A percentile compares a stretch with the other conserved stretches of the same genome.
Conservation (phyloP, 176 grass and related monocot genomes). For the Eragrostis curvula region DNA sequence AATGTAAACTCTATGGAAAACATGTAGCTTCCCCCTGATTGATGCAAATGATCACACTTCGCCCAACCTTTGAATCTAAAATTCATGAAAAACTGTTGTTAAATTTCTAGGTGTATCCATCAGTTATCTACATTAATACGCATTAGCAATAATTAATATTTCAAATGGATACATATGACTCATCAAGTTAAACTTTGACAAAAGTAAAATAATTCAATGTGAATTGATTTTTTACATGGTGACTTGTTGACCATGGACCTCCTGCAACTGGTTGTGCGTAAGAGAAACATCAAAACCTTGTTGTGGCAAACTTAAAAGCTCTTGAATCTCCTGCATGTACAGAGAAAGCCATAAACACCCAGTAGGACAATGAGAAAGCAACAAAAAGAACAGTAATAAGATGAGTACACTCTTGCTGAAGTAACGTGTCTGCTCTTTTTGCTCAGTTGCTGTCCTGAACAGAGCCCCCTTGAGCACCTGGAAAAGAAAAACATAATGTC, state of each 20-base stretch:
- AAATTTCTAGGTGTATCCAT: neutral
- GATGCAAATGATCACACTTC: neutral
- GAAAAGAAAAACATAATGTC: conserved; percentile 14
- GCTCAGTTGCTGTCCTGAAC: conserved; percentile 91
- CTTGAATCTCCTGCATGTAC: conserved; percentile 68
- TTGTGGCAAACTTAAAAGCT: conserved; percentile 81
- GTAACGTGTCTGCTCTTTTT: conserved; percentile 93
- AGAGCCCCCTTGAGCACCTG: conserved; percentile 88
- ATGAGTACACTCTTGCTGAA: conserved; percentile 79
- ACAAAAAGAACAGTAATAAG: conserved; percentile 18
- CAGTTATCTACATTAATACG: neutral
- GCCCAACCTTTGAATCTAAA: too few species aligned
- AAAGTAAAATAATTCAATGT: neutral
- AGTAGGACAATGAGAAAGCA: conserved; percentile 17
- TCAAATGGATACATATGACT: neutral
- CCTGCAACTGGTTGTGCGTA: conserved; percentile 75
- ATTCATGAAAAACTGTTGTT: neutral
- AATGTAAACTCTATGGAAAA: neutral
- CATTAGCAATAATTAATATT: neutral
- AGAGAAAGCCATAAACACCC: conserved; percentile 26
- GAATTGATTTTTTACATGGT: conserved; percentile 51
- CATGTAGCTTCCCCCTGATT: neutral
- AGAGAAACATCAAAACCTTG: conserved; percentile 95
- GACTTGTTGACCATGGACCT: conserved; percentile 80
- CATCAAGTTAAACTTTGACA: conserved; percentile 1